These are phyloP conservation scores for Tetracladium marchalianum DNA, from an alignment of 495 filamentous ascomycete species.

Conservation along the genomic window DNA sequence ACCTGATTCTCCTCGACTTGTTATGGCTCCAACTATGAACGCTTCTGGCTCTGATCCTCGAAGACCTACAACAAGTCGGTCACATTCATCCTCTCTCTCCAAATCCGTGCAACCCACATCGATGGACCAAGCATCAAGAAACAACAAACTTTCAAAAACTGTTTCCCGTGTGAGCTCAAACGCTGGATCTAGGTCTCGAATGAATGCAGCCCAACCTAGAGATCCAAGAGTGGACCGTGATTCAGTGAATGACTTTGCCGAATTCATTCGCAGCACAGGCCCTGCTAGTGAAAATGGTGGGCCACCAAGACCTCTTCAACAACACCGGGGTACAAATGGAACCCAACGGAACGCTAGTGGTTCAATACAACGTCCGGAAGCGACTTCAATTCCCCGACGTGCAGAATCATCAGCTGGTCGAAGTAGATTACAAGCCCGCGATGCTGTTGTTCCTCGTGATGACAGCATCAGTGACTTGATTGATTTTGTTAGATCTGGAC, in stretches of 20 bases:
- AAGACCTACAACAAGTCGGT: slow-evolving; percentile 13
- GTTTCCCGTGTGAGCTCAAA: slow-evolving; percentile 22
- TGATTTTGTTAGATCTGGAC: slow-evolving; percentile 85
- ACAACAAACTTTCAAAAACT: slow-evolving; percentile 19
- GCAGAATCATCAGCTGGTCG: slow-evolving; percentile 21
- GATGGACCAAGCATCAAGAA: slow-evolving; percentile 17
- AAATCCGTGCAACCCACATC: slow-evolving; percentile 27
- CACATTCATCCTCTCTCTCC: slow-evolving; percentile 26
- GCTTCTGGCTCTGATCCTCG: slow-evolving; percentile 3
- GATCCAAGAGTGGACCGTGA: slow-evolving; percentile 57
- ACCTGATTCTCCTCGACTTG: slow-evolving; percentile 13
- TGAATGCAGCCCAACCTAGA: slow-evolving; percentile 38
- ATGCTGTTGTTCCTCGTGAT: slow-evolving; percentile 47
- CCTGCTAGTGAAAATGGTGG: slow-evolving; percentile 33
- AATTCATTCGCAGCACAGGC: slow-evolving; percentile 79
- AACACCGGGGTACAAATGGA: slow-evolving; percentile 13
- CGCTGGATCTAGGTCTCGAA: slow-evolving; percentile 22
- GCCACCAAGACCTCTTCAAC: slow-evolving; percentile 2
- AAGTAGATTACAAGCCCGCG: slow-evolving; percentile 57
- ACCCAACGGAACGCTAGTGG: slow-evolving; percentile 12
- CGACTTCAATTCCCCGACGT: slow-evolving; percentile 2
- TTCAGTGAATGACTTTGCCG: slow-evolving; percentile 67
- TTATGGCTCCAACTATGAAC: background rate
- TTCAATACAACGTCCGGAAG: slow-evolving; percentile 2
- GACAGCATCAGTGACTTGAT: slow-evolving; percentile 76